Base-by-base conservation (phyloP, 495 filamentous ascomycete species). In the Aspergillus ostianus region DNA sequence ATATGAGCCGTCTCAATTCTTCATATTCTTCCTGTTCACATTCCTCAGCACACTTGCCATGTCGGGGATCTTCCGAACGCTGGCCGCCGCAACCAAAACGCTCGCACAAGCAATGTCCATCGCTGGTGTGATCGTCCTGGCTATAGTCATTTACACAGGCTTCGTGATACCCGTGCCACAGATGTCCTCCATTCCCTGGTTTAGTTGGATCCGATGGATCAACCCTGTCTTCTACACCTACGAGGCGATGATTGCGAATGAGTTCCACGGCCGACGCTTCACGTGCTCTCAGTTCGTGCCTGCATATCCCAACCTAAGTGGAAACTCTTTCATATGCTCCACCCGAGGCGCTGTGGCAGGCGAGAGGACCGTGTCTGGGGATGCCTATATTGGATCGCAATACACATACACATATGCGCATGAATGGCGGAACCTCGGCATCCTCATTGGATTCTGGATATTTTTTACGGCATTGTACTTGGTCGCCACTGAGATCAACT, bases 351-450 rank as follows among this genome's bases (percentile, higher is more conserved):
- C 82, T 46, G 73, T 70, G 23, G 75, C 81, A 4, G 86, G 84
- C 36, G 72, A 77, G 47, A 69, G 76, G 12, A 67, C 69, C 15
- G 85, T 89, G 0, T 73, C 65, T 56, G 82, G 85, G 13, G 80
- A 79, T 47, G 73, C 76, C 18, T 87, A 81, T 62, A 82, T 87
- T 36, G 55, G 78, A 47, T 64, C 72, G 1, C 82, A 82, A 23
- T 89, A 82, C 58, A 68, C 60, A 0, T 89, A 89, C 60, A 74
- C 71, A 2, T 80, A 82, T 26, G 73, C 71, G 1, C 84, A 90
- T 57, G 72, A 85, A 6, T 90, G 87, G 87, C 73, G 86, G 41
- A 89, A 89, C 51, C 72, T 87, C 36, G 87, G 86, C 0, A 82
- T 91, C 60, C 73, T 90, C 10, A 79, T 84, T 57, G 86, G 78